A percentile compares a stretch with the other conserved stretches of the same genome.
Evolutionary conservation across 192 early-diverging fungal species (phyloP).

Genomic region (Backusella tuberculispora): DNA sequence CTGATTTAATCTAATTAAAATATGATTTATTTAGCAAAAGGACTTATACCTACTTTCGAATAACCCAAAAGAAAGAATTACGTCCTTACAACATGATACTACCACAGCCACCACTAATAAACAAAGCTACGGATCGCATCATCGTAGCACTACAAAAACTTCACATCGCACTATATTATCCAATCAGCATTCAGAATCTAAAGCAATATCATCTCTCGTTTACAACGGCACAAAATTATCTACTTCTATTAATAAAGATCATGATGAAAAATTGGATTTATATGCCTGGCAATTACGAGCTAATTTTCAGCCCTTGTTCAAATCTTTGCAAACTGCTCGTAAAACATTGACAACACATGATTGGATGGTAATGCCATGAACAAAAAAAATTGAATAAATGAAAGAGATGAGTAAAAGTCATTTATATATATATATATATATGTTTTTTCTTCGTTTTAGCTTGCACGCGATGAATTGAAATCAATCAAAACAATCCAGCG

Average conservation of each 20-base stretch:
- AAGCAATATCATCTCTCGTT: not conserved
- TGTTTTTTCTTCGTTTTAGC: constrained; percentile 43
- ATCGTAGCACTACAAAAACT: constrained; percentile 2
- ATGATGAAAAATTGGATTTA: constrained; percentile 32
- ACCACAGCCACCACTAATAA: not conserved
- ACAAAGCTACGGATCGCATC: not conserved
- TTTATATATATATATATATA: no score
- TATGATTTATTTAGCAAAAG: constrained; percentile 1
- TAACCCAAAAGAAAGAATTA: not conserved
- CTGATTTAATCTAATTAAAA: no score
- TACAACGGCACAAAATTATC: constrained; percentile 38
- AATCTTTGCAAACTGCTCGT: constrained; percentile 60
- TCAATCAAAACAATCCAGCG: constrained; percentile 63
- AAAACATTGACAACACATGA: constrained; percentile 75
- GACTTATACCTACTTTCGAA: constrained; percentile 11
- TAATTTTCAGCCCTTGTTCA: constrained; percentile 57
- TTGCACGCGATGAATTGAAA: constrained; percentile 78
- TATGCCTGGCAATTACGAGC: constrained; percentile 42
- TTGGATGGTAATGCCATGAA: constrained; percentile 63
- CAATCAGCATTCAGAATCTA: constrained; percentile 1
- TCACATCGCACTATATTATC: not conserved
- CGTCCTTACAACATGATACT: not conserved
- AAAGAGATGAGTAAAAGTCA: not conserved
- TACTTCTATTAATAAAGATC: constrained; percentile 11
- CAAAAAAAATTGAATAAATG: not conserved